phyloP scores from a whole-genome alignment of 192 early-diverging fungal species.

The Backusella morwellensis region DNA sequence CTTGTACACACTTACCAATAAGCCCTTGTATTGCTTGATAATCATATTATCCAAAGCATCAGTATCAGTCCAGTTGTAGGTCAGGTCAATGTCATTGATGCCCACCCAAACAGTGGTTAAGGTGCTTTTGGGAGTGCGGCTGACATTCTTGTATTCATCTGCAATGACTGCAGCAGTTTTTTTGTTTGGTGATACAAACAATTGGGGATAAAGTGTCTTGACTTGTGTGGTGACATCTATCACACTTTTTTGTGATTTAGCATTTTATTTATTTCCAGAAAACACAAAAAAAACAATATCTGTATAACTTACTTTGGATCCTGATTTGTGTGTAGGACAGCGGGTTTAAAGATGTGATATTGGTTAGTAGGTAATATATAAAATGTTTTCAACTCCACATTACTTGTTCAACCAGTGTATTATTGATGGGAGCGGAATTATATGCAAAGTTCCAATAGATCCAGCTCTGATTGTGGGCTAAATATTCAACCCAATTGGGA shows the following conservation, averaged over 20 bases:
- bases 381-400: too few species aligned
- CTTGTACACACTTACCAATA: conserved; percentile 1
- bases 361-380: neutral
- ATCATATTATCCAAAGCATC: neutral
- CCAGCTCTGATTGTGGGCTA: neutral
- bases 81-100: conserved; percentile 20
- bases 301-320: neutral
- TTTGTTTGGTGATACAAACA: neutral
- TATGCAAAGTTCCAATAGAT: conserved; percentile 19
- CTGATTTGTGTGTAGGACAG: neutral
- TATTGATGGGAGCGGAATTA: conserved; percentile 17
- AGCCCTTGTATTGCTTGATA: conserved; percentile 5
- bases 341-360: too few species aligned
- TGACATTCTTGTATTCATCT: conserved; percentile 3
- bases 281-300: neutral
- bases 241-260: neutral
- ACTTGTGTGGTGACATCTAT: conserved; percentile 19
- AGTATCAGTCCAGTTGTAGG: conserved; percentile 1
- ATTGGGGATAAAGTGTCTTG: conserved; percentile 3
- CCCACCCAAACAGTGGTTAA: conserved; percentile 18
- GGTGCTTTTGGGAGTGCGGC: neutral
- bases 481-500: conserved; percentile 22
- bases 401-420: conserved; percentile 13
- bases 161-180: neutral
- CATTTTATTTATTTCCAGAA: conserved; percentile 3